Evolutionary conservation across 148 eudicot genomes (phyloP).

Genomic region (Vaccinium corymbosum): DNA sequence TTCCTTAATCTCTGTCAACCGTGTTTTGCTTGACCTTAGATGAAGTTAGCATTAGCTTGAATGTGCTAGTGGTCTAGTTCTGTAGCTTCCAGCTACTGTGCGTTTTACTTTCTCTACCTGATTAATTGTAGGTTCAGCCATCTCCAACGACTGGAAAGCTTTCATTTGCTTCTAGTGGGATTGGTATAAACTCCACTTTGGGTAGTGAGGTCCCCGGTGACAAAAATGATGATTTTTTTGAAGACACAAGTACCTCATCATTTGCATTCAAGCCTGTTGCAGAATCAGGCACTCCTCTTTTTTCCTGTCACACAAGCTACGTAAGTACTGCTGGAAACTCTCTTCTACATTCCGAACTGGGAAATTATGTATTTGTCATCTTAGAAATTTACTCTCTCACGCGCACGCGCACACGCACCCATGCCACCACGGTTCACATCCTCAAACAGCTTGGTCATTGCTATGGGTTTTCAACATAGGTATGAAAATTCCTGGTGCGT

Average conservation of each 20-base stretch:
- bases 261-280: conserved; percentile 43
- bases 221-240: conserved; percentile 30
- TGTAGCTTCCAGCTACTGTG: neutral
- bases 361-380: neutral
- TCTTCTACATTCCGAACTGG: neutral
- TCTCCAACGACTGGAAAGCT: conserved; percentile 63
- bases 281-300: conserved; percentile 29
- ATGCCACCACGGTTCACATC: neutral
- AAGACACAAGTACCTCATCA: conserved; percentile 28
- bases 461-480: neutral
- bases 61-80: neutral
- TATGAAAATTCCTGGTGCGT: neutral
- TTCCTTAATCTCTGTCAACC: neutral
- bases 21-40: neutral
- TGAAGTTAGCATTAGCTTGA: neutral
- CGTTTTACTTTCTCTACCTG: neutral
- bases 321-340: conserved; percentile 17
- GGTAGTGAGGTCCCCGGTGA: conserved; percentile 20
- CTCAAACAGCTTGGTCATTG: neutral
- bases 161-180: conserved; percentile 24
- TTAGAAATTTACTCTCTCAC: neutral
- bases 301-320: conserved; percentile 24
- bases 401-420: neutral
- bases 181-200: conserved; percentile 24
- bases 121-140: conserved; percentile 41